Conservation (phyloP, 805 yeast species). For the Candida boidinii region DNA sequence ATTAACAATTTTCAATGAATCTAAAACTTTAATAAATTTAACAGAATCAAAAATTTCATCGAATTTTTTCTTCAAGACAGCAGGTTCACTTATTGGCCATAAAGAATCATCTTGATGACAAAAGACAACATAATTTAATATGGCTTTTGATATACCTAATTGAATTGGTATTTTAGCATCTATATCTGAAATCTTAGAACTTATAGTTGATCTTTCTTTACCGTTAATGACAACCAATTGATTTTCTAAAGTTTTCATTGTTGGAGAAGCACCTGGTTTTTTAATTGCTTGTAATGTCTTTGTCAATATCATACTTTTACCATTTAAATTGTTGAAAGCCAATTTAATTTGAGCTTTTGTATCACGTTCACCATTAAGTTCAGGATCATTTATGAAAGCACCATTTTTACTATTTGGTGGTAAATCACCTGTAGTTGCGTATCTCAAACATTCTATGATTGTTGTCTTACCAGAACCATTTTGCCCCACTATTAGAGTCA, state of each 20-base stretch:
- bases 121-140: conserved; percentile 86
- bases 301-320: conserved; percentile 75
- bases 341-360: conserved; percentile 87
- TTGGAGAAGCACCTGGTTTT: conserved; percentile 43
- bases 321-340: conserved; percentile 69
- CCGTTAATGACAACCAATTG: conserved; percentile 60
- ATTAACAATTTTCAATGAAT: conserved; percentile 61
- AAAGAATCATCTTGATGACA: conserved; percentile 96
- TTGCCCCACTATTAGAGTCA: conserved; percentile 90
- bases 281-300: conserved; percentile 70
- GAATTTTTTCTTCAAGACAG: conserved; percentile 79
- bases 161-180: conserved; percentile 74
- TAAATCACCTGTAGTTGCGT: conserved; percentile 89
- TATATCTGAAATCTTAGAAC: conserved; percentile 77
- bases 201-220: conserved; percentile 66
- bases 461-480: conserved; percentile 98
- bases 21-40: conserved; percentile 85
- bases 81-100: conserved; percentile 95
- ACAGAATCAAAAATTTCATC: conserved; percentile 96
- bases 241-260: conserved; percentile 89
- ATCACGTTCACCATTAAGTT: conserved; percentile 61
- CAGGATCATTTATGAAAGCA: conserved; percentile 92
- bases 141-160: conserved; percentile 82
- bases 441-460: conserved; percentile 86
- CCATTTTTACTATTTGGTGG: conserved; percentile 97